phyloP scores from a whole-genome alignment of 805 yeast genomes.

The Myxozyma lipomycoides region DNA sequence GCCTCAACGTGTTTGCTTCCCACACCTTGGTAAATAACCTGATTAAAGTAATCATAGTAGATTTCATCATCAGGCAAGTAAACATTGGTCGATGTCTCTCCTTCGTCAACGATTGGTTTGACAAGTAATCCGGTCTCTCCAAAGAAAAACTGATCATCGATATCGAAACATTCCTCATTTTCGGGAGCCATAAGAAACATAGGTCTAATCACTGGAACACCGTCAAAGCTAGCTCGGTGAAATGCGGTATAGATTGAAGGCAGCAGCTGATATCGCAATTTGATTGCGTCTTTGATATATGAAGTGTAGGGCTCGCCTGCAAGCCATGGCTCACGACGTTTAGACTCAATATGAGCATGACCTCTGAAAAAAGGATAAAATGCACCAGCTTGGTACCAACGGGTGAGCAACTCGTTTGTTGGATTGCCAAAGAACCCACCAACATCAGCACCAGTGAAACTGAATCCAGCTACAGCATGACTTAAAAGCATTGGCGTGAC shows the following conservation, averaged over 20 bases:
- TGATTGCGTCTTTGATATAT: constrained; percentile 64
- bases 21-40: constrained; percentile 35
- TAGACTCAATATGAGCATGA: constrained; percentile 92
- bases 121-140: constrained; percentile 69
- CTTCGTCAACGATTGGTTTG: constrained; percentile 70
- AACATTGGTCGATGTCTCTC: constrained; percentile 41
- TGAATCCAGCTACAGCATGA: constrained; percentile 76
- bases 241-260: constrained; percentile 81
- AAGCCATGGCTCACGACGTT: constrained; percentile 90
- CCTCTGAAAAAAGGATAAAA: constrained; percentile 97
- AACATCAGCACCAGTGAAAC: constrained; percentile 93
- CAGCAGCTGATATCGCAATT: constrained; percentile 66
- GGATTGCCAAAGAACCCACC: constrained; percentile 97
- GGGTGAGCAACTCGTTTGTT: constrained; percentile 64
- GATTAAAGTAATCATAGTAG: constrained; percentile 39
- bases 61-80: constrained; percentile 47
- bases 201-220: constrained; percentile 58
- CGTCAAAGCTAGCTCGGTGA: constrained; percentile 54
- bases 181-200: constrained; percentile 31
- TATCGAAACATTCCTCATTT: constrained; percentile 46
- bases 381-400: constrained; percentile 96
- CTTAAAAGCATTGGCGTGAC: constrained; percentile 88
- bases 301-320: constrained; percentile 69
- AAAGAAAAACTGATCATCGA: constrained; percentile 81
- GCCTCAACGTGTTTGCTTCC: constrained; percentile 45